Base-by-base conservation (phyloP, 1,284 basidiomycete genomes). In the Blastosporella zonata region DNA sequence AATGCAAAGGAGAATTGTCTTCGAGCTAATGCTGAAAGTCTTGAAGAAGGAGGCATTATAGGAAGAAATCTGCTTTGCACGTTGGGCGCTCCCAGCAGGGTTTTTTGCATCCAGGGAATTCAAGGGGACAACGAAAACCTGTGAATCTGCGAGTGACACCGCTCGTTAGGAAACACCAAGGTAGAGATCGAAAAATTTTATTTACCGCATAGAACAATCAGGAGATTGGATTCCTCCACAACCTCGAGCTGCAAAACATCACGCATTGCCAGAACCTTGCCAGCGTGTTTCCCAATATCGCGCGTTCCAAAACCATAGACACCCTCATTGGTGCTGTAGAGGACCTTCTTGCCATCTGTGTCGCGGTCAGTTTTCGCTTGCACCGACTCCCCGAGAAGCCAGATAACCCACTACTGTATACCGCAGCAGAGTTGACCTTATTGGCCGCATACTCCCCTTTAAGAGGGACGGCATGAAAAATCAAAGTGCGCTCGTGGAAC, bases 191-290 rank as follows among this genome's bases (percentile, higher is more conserved):
- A n/a, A 20, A 39, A 39, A 13, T 39, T 4, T 1, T 29, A n/a
- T n/a, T 23, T 52, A 87, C 91, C 91, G n/a, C 94, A 92, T 21
- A 99, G 80, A 8, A 99, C 95, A 46, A 99, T 89, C 49, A 99
- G 76, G 6, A 99, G 82, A 63, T 97, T 92, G 63, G 95, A 97
- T 54, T 97, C 94, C 64, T 99, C 96, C 42, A 99, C 77, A 3
- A 99, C 89, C 58, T 99, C 97, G 10, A 99, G 88, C 71, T 99
- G 97, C 0, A 88, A 82, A 15, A 99, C 95, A 58, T 96, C 93
- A 36, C 89, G 75, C 15, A 98, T 70, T 15, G 88, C 89, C 50
- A 99, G 78, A 28, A 99, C 93, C 68, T 94, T 94, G 37, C 92
- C 77, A 0, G 97, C 97, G n/a, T n/a, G n/a, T n/a, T 44, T 92